phyloP scores from a whole-genome alignment of 2,329 filamentous ascomycete species.

The Talaromyces sp. region DNA sequence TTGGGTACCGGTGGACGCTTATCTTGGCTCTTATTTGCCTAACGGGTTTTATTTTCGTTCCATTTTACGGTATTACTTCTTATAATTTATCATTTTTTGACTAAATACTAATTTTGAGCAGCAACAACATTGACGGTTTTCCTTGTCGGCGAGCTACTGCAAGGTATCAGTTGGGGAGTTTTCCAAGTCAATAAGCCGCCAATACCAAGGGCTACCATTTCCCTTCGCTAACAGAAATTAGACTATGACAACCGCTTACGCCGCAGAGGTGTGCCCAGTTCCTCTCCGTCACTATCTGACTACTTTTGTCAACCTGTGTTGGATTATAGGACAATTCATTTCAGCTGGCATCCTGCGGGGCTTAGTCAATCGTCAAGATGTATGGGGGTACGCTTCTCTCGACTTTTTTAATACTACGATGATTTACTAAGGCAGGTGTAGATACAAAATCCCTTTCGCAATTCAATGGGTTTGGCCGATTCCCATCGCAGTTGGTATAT shows the following conservation, averaged over 20 bases:
- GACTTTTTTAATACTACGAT: not conserved
- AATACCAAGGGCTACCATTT: too few relatives aligned
- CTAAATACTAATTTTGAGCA: not conserved
- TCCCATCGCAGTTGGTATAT: slow-evolving; percentile 18
- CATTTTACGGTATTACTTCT: not conserved
- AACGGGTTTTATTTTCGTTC: not conserved
- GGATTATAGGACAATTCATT: slow-evolving; percentile 39
- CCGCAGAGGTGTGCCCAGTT: slow-evolving; percentile 34
- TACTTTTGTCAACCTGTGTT: slow-evolving; percentile 37
- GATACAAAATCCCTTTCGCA: slow-evolving; percentile 29
- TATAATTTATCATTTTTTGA: not conserved
- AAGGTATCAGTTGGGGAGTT: slow-evolving; percentile 37
- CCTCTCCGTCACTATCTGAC: slow-evolving; percentile 29
- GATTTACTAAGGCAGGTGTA: slow-evolving; percentile 7
- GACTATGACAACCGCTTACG: slow-evolving; percentile 33
- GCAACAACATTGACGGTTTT: slow-evolving; percentile 30
- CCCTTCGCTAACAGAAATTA: not conserved
- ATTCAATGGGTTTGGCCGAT: slow-evolving; percentile 28
- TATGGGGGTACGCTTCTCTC: slow-evolving; percentile 28
- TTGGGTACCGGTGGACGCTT: slow-evolving; percentile 17
- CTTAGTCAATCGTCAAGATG: slow-evolving; percentile 20
- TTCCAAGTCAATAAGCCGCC: slow-evolving; percentile 16
- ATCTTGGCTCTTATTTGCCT: slow-evolving; percentile 10
- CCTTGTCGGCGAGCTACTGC: slow-evolving; percentile 34
- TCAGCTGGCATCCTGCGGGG: slow-evolving; percentile 30